Conservation (phyloP, 371 early-diverging fungal species). For the Mucor lusitanicus region DNA sequence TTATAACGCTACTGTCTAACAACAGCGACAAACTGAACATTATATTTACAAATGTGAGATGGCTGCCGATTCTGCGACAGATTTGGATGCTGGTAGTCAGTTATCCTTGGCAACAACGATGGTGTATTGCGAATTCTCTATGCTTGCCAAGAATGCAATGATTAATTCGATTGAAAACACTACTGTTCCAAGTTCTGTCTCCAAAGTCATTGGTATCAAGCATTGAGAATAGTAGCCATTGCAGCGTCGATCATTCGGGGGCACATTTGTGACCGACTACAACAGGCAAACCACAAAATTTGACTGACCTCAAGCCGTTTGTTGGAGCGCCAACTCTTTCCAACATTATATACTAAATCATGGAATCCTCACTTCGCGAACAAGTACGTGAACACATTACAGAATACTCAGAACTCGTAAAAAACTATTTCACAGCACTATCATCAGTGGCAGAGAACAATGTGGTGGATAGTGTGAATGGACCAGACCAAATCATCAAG, state of each 20-base stretch:
- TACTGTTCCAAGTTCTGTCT: too few relatives aligned
- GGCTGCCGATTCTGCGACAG: too few relatives aligned
- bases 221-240: too few relatives aligned
- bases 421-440: slow-evolving; percentile 36
- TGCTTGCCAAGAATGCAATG: too few relatives aligned
- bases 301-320: neutral
- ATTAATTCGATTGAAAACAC: too few relatives aligned
- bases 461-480: slow-evolving; percentile 15
- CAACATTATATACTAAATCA: neutral
- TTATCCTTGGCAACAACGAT: too few relatives aligned
- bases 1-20: too few relatives aligned
- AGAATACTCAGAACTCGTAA: slow-evolving; percentile 36
- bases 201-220: too few relatives aligned
- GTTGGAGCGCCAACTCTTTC: neutral
- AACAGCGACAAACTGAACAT: too few relatives aligned
- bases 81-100: too few relatives aligned
- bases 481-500: slow-evolving; percentile 32
- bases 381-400: slow-evolving; percentile 44
- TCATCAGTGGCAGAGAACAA: slow-evolving; percentile 34
- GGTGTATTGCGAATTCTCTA: too few relatives aligned
- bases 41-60: too few relatives aligned
- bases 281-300: neutral
- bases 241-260: neutral
- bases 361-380: slow-evolving; percentile 42
- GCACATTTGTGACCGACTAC: neutral